These are phyloP conservation scores for Pichiaceae sp. DNA, from an alignment of 1,139 yeast genomes.

Conservation along the genomic window DNA sequence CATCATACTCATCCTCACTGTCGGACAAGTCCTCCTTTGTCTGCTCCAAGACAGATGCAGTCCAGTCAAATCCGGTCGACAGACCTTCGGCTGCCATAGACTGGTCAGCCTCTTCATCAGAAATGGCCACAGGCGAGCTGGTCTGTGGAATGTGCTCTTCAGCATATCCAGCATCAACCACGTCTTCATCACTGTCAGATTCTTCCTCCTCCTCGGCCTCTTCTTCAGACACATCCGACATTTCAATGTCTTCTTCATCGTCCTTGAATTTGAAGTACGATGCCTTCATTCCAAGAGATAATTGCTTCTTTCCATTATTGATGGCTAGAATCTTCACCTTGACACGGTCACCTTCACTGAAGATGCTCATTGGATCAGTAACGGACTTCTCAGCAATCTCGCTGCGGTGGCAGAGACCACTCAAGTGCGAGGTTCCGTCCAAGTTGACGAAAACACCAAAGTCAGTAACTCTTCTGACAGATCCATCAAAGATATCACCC, in stretches of 20 bases:
- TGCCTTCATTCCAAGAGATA: conserved; percentile 91
- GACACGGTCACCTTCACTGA: conserved; percentile 84
- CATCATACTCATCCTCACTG: conserved; percentile 47
- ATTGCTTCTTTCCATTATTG: conserved; percentile 57
- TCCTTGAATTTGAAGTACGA: conserved; percentile 53
- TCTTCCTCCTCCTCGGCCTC: conserved; percentile 22
- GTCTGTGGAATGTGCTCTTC: conserved; percentile 21
- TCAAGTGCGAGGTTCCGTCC: conserved; percentile 64
- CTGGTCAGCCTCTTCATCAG: conserved; percentile 20
- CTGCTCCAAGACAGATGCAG: conserved; percentile 80
- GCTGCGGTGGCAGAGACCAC: conserved; percentile 83
- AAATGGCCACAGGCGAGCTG: conserved; percentile 16
- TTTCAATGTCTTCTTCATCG: conserved; percentile 20
- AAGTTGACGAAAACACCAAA: conserved; percentile 86
- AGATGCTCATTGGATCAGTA: conserved; percentile 48
- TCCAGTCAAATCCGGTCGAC: conserved; percentile 89
- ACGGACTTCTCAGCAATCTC: conserved; percentile 66
- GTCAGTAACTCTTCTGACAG: conserved; percentile 70
- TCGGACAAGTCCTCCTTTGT: conserved; percentile 49
- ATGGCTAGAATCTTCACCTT: conserved; percentile 69
- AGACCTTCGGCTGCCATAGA: conserved; percentile 41
- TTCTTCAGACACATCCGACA: conserved; percentile 24
- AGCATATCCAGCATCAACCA: conserved; percentile 23
- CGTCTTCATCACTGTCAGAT: conserved; percentile 22
- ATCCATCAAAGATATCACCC: conserved; percentile 72